Evolutionary conservation across 2,329 filamentous ascomycete species (phyloP).

Genomic region (Paecilomyces dactylethromorphus): DNA sequence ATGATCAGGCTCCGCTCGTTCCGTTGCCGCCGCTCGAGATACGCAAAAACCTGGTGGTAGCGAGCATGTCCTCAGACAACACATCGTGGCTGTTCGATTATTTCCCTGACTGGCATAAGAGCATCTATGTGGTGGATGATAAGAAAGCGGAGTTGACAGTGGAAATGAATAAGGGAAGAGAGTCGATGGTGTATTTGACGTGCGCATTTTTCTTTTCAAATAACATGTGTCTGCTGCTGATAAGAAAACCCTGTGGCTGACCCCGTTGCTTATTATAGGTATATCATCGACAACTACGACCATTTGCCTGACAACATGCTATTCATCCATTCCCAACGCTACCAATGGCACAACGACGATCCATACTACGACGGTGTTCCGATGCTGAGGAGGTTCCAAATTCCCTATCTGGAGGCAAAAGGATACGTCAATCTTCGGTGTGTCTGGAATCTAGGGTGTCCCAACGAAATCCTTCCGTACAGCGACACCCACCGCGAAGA

Average conservation of each 20-base stretch:
- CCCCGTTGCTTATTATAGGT: conserved; percentile 17
- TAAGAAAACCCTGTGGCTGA: conserved; percentile 2
- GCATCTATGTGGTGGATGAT: conserved; percentile 51
- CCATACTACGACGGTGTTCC: conserved; percentile 46
- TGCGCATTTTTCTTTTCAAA: conserved; percentile 13
- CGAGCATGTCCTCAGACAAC: conserved; percentile 33
- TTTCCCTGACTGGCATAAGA: conserved; percentile 44
- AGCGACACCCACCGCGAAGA: conserved; percentile 35
- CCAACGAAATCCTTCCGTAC: conserved; percentile 43
- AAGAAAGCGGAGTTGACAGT: conserved; percentile 43
- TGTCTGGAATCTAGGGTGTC: conserved; percentile 47
- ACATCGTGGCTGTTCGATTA: conserved; percentile 33
- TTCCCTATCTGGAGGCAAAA: conserved; percentile 42
- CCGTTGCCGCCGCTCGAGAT: conserved; percentile 1
- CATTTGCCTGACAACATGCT: conserved; percentile 33
- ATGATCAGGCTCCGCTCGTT: not conserved
- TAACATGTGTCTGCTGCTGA: not conserved
- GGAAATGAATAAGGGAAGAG: conserved; percentile 36
- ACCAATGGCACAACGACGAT: conserved; percentile 46
- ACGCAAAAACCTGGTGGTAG: conserved; percentile 30
- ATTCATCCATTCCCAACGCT: conserved; percentile 34
- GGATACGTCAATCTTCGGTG: conserved; percentile 52
- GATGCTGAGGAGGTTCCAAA: conserved; percentile 43
- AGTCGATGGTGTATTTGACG: conserved; percentile 40
- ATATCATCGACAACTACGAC: conserved; percentile 38